Evolutionary conservation across 306 rosid species (phyloP).

Genomic region (Cicer yamashitae): DNA sequence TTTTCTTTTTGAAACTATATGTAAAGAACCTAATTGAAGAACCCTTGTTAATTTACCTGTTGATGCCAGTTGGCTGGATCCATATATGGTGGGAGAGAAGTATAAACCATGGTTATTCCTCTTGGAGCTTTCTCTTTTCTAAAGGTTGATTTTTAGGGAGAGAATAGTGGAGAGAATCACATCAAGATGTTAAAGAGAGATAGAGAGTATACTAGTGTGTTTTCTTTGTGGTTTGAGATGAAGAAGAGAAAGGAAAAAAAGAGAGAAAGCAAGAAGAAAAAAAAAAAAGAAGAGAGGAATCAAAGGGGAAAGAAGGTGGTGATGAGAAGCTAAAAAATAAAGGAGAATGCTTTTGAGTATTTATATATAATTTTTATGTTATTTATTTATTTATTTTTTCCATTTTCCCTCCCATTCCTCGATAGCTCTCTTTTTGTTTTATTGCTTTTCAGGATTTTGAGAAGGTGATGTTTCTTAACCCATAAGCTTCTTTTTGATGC

Average conservation of each 20-base stretch:
- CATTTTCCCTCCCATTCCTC: slow-evolving; percentile 20
- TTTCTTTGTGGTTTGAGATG: slow-evolving; percentile 44
- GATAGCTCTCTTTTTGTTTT: slow-evolving; percentile 68
- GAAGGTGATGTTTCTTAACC: slow-evolving; percentile 76
- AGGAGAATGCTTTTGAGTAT: slow-evolving; percentile 67
- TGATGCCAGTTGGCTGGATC: slow-evolving; percentile 95
- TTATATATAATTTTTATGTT: slow-evolving; percentile 56
- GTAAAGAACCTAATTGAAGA: slow-evolving; percentile 44
- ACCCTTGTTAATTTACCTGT: slow-evolving; percentile 57
- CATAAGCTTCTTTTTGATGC: slow-evolving; percentile 69
- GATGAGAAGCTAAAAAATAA: slow-evolving; percentile 65
- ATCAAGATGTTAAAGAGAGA: slow-evolving; percentile 54
- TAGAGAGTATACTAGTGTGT: slow-evolving; percentile 30
- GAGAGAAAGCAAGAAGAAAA: slow-evolving; percentile 44
- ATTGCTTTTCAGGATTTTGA: slow-evolving; percentile 84
- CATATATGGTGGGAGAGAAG: slow-evolving; percentile 88
- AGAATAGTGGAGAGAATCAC: slow-evolving; percentile 66
- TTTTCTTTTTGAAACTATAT: slow-evolving; percentile 25
- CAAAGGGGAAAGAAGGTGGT: slow-evolving; percentile 32
- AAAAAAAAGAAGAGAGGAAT: slow-evolving; percentile 45
- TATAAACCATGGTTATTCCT: slow-evolving; percentile 74
- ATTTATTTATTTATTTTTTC: slow-evolving; percentile 12
- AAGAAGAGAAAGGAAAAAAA: slow-evolving; percentile 39
- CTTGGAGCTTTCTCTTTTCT: slow-evolving; percentile 67
- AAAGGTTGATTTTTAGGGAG: slow-evolving; percentile 64